Base-by-base conservation (phyloP, 108 stramenopile species). In the Mediolabrus comicus region DNA sequence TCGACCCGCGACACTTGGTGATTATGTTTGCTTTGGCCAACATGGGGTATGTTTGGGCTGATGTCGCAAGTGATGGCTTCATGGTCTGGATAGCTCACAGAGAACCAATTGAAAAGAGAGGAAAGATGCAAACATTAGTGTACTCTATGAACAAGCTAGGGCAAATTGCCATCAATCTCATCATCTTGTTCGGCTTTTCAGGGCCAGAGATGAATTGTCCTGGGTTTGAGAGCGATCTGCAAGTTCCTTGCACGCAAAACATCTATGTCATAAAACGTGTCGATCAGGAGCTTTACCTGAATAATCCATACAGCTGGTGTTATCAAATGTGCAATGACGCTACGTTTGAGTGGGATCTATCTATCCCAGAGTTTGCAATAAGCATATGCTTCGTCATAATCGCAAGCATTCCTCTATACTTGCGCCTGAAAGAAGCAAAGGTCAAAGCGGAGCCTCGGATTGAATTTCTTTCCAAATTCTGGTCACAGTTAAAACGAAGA, bases 61-160 rank as follows among this genome's bases (percentile, higher is more conserved):
- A 82, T 36, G 77, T 82, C 12, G 71, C 75, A 16, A 51, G 67
- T 31, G 77, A 78, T 64, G 77, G 81, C 3, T 79, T 82, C 62
- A 74, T 79, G 77, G 81, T 82, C 0, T 82, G 77, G 77, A 54
- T 82, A 12, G 81, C 81, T 11, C 81, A 82, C 60, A 72, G 72
- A 34, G 81, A 82, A 56, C 77, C 77, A 4, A 69, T 79, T 9
- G 71, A 82, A 43, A 76, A 74, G 31, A 33, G 81, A 22, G 81
- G 81, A 36, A 74, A 51, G 51, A 79, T 82, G 62, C 81, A 82
- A 49, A 82, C 81, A 0, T 55, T 82, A 2, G 77, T 82, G 0
- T 82, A 82, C 41, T 67, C 73, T 0, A 59, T 67, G 67, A 78
- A 51, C 52, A 75, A 71, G 24, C 41, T 82, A 27, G 81, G 81